A percentile compares a stretch with the other conserved stretches of the same genome.
phyloP scores from a whole-genome alignment of 768 basidiomycete genomes.

The Tephrocybe rancida region DNA sequence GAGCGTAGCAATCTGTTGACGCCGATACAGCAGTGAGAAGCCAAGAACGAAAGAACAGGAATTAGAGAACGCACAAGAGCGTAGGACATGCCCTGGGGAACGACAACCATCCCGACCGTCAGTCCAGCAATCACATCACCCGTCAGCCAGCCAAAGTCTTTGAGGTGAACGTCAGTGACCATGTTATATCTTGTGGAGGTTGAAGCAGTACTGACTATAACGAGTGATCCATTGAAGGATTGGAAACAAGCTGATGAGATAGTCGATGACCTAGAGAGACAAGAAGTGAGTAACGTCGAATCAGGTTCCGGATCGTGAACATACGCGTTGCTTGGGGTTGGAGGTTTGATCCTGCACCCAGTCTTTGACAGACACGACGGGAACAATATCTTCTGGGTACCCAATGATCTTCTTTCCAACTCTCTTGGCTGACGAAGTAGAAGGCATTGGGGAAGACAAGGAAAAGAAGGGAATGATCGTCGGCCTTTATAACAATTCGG shows the following conservation, averaged over 20 bases:
- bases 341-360: slow-evolving; percentile 45
- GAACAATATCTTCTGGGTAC: slow-evolving; percentile 60
- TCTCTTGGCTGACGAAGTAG: slow-evolving; percentile 38
- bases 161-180: neutral
- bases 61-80: slow-evolving; percentile 51
- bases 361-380: slow-evolving; percentile 59
- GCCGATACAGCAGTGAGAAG: neutral
- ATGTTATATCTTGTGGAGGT: neutral
- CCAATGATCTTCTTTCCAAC: slow-evolving; percentile 60
- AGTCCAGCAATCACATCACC: slow-evolving; percentile 91
- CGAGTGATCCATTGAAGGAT: slow-evolving; percentile 83
- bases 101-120: slow-evolving; percentile 94
- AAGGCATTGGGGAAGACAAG: slow-evolving; percentile 15
- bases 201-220: slow-evolving; percentile 63
- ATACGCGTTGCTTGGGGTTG: slow-evolving; percentile 54
- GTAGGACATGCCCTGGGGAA: slow-evolving; percentile 94
- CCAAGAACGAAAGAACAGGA: neutral
- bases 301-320: slow-evolving; percentile 20
- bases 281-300: slow-evolving; percentile 1
- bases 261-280: slow-evolving; percentile 56
- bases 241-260: slow-evolving; percentile 79
- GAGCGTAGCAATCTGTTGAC: slow-evolving; percentile 74
- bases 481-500: slow-evolving; percentile 2
- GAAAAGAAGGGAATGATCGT: neutral
- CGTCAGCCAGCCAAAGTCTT: slow-evolving; percentile 77